These are phyloP conservation scores for Purpureocillium takamizusanense DNA, from an alignment of 2,329 filamentous ascomycete species.

Conservation along the genomic window DNA sequence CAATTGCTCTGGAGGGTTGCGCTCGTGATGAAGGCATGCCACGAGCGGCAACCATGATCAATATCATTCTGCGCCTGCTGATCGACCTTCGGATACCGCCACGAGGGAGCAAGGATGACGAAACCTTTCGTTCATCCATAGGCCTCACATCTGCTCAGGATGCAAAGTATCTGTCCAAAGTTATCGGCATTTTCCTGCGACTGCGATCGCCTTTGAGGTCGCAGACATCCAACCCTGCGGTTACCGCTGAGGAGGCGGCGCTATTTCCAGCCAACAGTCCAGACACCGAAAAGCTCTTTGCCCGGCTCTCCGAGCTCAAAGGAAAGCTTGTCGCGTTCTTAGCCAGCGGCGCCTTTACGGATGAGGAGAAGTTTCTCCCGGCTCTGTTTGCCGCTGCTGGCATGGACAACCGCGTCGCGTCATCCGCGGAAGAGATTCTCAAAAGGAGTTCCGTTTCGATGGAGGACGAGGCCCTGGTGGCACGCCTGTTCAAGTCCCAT, in stretches of 20 bases:
- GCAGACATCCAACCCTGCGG: conserved; percentile 22
- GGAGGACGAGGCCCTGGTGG: conserved; percentile 57
- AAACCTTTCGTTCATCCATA: conserved; percentile 54
- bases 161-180: conserved; percentile 61
- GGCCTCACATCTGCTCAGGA: conserved; percentile 60
- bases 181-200: conserved; percentile 67
- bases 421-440: conserved; percentile 81
- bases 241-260: conserved; percentile 18
- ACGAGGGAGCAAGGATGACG: conserved; percentile 72
- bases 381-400: conserved; percentile 78
- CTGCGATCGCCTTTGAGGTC: conserved; percentile 20
- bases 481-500: conserved; percentile 64
- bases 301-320: conserved; percentile 37
- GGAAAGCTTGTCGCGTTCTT: conserved; percentile 59
- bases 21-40: conserved; percentile 20
- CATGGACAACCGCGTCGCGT: conserved; percentile 68
- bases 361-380: conserved; percentile 74
- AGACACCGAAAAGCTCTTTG: conserved; percentile 52
- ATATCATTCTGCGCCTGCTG: conserved; percentile 70
- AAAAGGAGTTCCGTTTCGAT: conserved; percentile 71
- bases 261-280: conserved; percentile 27
- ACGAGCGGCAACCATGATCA: conserved; percentile 57
- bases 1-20: conserved; percentile 31
- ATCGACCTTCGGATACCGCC: conserved; percentile 62
- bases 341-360: conserved; percentile 76